These are phyloP conservation scores for Solanum clarkiae DNA, from an alignment of 257 asterid genomes.

Conservation along the genomic window DNA sequence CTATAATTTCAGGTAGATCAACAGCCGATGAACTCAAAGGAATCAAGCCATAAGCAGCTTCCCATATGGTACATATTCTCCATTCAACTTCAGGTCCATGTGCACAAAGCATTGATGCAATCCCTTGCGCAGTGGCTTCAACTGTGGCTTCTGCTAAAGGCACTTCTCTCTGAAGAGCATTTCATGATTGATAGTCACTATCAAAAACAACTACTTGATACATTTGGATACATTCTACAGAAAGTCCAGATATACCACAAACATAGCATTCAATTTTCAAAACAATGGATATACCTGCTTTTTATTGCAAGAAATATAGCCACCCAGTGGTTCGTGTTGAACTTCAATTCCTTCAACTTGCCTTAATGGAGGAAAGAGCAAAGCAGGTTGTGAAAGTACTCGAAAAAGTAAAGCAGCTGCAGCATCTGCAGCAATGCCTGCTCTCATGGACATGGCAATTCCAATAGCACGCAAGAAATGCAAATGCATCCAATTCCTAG, in stretches of 20 bases:
- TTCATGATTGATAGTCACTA: constrained; percentile 1
- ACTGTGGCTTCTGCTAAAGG: constrained; percentile 80
- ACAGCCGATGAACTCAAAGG: constrained; percentile 92
- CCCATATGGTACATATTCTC: constrained; percentile 99
- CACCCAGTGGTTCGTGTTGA: constrained; percentile 52
- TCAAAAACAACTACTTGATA: neutral
- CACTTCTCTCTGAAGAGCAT: constrained; percentile 55
- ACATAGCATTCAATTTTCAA: neutral
- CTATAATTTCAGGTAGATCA: constrained; percentile 94
- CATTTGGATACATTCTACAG: neutral
- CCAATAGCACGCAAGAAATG: constrained; percentile 98
- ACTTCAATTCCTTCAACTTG: constrained; percentile 89
- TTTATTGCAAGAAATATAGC: constrained; percentile 43
- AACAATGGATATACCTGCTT: constrained; percentile 49
- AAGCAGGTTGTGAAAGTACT: constrained; percentile 93
- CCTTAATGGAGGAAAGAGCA: constrained; percentile 84
- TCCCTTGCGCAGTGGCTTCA: constrained; percentile 98
- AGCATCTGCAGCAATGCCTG: constrained; percentile 93
- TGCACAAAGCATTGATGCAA: constrained; percentile 99
- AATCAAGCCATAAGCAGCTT: constrained; percentile 97
- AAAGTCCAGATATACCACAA: neutral
- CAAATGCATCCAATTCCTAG: constrained; percentile 98
- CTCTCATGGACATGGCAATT: constrained; percentile 97
- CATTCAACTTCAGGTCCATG: constrained; percentile 99
- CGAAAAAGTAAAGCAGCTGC: constrained; percentile 99